These are phyloP conservation scores for Lipomyces starkeyi DNA, from an alignment of 805 yeast species.

Conservation along the genomic window DNA sequence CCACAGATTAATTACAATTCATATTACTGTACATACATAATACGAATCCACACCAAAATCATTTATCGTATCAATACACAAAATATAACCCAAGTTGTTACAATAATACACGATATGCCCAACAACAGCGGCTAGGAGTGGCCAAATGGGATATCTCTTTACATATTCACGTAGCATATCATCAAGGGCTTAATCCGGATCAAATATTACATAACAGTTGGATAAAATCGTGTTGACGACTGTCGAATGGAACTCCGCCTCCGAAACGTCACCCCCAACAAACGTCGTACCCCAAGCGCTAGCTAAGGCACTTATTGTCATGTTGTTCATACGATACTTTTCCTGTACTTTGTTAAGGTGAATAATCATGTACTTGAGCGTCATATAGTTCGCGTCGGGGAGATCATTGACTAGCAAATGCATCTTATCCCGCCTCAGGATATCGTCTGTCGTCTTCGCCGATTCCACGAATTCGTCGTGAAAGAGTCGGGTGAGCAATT, in stretches of 20 bases:
- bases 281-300: constrained; percentile 96
- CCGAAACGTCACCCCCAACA: constrained; percentile 68
- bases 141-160: background rate
- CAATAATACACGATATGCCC: background rate
- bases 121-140: background rate
- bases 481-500: constrained; percentile 71
- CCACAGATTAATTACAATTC: background rate
- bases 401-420: constrained; percentile 87
- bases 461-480: constrained; percentile 70
- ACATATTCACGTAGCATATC: background rate
- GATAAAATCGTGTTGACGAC: constrained; percentile 83
- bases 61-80: background rate
- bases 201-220: constrained; percentile 83
- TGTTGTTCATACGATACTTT: constrained; percentile 68
- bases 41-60: constrained; percentile 1
- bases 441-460: constrained; percentile 67
- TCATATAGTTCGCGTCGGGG: constrained; percentile 95
- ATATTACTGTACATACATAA: background rate
- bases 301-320: constrained; percentile 81
- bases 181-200: constrained; percentile 52
- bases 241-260: constrained; percentile 73
- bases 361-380: constrained; percentile 80
- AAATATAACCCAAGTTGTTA: background rate
- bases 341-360: constrained; percentile 79
- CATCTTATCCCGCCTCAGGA: constrained; percentile 69